Conservation (phyloP, 345 rosid genomes). For the Lagerstroemia speciosa region DNA sequence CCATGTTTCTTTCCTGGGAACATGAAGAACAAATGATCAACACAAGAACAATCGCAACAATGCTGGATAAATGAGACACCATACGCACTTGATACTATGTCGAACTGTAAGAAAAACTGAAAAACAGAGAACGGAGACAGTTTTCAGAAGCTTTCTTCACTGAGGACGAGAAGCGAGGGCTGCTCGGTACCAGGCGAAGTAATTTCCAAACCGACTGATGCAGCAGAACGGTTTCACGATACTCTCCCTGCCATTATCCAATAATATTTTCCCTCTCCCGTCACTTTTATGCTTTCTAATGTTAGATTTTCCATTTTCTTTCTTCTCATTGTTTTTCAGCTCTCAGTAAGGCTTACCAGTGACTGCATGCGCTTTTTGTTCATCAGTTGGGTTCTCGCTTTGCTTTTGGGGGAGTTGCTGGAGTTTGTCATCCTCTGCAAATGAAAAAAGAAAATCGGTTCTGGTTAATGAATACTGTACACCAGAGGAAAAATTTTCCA, state of each 20-base stretch:
- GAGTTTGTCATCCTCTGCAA: conserved; percentile 13
- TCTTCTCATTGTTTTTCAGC: neutral
- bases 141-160: neutral
- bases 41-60: neutral
- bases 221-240: neutral
- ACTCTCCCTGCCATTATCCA: neutral
- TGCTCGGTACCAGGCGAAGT: neutral
- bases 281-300: neutral
- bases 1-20: conserved; percentile 4
- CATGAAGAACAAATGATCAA: neutral
- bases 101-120: neutral
- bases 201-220: neutral
- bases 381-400: conserved; percentile 13
- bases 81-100: neutral
- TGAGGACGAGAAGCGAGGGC: neutral
- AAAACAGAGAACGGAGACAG: neutral
- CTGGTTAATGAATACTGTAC: neutral
- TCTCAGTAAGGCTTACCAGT: neutral
- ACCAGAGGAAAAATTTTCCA: neutral
- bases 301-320: neutral
- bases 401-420: conserved; percentile 11
- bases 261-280: neutral
- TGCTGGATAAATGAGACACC: neutral
- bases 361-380: conserved; percentile 9
- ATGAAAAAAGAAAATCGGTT: neutral